phyloP scores from a whole-genome alignment of 352 stramenopile genomes.

The Globisporangium cylindrosporum region DNA sequence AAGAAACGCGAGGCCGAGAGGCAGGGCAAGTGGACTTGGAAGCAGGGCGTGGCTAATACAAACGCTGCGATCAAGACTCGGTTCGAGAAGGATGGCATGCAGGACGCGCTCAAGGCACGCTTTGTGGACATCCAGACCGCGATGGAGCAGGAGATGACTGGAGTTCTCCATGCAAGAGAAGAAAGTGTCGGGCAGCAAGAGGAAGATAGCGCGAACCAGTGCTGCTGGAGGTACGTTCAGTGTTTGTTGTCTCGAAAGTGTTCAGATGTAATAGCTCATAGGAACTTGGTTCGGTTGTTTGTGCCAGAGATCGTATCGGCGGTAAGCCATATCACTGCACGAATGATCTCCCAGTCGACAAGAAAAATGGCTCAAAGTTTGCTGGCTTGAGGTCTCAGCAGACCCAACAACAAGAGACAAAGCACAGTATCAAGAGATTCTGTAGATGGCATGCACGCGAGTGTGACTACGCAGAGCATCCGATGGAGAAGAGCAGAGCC shows the following conservation, averaged over 20 bases:
- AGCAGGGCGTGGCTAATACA: slow-evolving; percentile 26
- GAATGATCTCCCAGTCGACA: slow-evolving; percentile 26
- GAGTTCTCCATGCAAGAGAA: background rate
- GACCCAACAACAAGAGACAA: background rate
- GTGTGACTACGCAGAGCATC: slow-evolving; percentile 41
- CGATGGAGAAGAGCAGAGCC: slow-evolving; percentile 37
- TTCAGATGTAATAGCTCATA: background rate
- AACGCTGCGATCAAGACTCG: slow-evolving; percentile 39
- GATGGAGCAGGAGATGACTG: slow-evolving; percentile 36
- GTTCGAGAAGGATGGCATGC: slow-evolving; percentile 30
- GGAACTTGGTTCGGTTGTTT: too few species aligned
- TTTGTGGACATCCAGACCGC: slow-evolving; percentile 34
- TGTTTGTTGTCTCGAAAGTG: background rate
- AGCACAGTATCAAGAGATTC: slow-evolving; percentile 7
- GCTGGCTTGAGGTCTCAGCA: background rate
- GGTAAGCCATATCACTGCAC: slow-evolving; percentile 50
- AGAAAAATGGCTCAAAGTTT: slow-evolving; percentile 13
- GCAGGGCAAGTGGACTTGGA: slow-evolving; percentile 49
- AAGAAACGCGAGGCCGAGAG: slow-evolving; percentile 36
- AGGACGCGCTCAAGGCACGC: slow-evolving; percentile 26
- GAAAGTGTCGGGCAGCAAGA: background rate
- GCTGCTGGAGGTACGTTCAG: slow-evolving; percentile 31
- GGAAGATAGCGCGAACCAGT: slow-evolving; percentile 13
- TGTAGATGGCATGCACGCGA: slow-evolving; percentile 59
- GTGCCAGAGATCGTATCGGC: slow-evolving; percentile 33